These are phyloP conservation scores for Beta macrorhiza DNA, from an alignment of 179 eudicot species.

Conservation along the genomic window DNA sequence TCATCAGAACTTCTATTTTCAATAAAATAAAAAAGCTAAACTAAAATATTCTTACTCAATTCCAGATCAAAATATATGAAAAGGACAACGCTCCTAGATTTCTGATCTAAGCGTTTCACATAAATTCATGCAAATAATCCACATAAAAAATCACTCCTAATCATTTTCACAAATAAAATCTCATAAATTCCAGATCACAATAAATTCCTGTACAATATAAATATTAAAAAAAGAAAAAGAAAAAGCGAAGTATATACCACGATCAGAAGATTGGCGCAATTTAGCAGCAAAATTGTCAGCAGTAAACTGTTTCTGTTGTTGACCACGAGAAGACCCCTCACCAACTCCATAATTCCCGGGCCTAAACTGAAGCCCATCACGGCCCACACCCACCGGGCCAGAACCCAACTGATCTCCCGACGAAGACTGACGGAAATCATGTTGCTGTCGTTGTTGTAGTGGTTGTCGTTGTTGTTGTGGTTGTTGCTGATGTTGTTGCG, in stretches of 20 bases:
- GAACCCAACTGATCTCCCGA: neutral
- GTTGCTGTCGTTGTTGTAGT: conserved; percentile 7
- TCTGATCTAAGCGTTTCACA: neutral
- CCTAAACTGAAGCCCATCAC: conserved; percentile 1
- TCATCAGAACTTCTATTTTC: too few species aligned
- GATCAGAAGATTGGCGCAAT: conserved; percentile 11
- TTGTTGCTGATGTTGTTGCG: neutral
- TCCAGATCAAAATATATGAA: too few species aligned
- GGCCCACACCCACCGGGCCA: conserved; percentile 11
- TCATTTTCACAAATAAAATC: neutral
- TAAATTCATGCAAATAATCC: neutral
- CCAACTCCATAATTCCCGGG: neutral
- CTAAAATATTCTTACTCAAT: too few species aligned
- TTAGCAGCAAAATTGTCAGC: conserved; percentile 13
- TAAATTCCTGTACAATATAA: neutral
- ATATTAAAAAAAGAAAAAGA: neutral
- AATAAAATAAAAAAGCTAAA: too few species aligned
- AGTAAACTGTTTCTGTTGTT: neutral
- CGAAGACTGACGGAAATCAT: neutral
- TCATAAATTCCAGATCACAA: neutral
- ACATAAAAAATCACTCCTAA: neutral
- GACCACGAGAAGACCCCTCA: neutral
- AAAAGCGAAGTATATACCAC: neutral
- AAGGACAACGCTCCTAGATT: neutral
- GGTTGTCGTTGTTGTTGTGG: neutral